Percentiles rank a stretch among this genome's conserved stretches.
phyloP scores from a whole-genome alignment of 1,284 basidiomycete species.

The Irpex rosettiformis region DNA sequence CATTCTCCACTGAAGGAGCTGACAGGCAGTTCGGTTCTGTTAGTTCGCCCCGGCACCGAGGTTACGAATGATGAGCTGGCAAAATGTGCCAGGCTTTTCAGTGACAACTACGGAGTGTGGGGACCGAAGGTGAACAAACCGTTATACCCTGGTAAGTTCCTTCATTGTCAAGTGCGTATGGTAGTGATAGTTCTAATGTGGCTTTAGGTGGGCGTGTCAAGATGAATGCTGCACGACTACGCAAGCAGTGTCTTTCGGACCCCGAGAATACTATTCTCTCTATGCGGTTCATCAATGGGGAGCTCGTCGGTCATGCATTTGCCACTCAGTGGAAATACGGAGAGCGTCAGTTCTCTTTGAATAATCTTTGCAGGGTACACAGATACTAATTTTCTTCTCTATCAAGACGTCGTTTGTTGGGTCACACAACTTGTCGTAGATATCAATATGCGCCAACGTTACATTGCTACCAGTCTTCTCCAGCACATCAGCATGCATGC shows the following conservation, averaged over 20 bases:
- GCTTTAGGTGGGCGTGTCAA: conserved; percentile 14
- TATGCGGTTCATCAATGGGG: conserved; percentile 2
- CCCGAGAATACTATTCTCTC: conserved; percentile 4
- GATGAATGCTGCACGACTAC: conserved; percentile 10
- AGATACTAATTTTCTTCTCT: background rate
- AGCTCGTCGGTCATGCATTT: conserved; percentile 19
- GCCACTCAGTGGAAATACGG: conserved; percentile 14
- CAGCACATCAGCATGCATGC: conserved; percentile 3
- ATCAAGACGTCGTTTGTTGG: conserved; percentile 16
- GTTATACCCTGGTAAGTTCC: conserved; percentile 10
- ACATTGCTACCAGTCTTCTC: conserved; percentile 17
- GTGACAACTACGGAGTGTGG: conserved; percentile 18
- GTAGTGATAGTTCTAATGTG: background rate
- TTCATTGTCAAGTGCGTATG: background rate
- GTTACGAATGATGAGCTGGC: conserved; percentile 16
- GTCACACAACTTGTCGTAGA: conserved; percentile 20
- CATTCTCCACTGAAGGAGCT: background rate
- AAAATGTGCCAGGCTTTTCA: conserved; percentile 16
- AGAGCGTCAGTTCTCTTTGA: conserved; percentile 1
- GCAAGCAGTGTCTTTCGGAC: conserved; percentile 12
- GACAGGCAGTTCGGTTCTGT: background rate
- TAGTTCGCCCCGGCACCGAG: background rate
- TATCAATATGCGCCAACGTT: conserved; percentile 8
- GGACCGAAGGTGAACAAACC: conserved; percentile 7
- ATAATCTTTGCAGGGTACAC: background rate